Conservation (phyloP, 139 green algal species). For the Diplosphaera chodatii region DNA sequence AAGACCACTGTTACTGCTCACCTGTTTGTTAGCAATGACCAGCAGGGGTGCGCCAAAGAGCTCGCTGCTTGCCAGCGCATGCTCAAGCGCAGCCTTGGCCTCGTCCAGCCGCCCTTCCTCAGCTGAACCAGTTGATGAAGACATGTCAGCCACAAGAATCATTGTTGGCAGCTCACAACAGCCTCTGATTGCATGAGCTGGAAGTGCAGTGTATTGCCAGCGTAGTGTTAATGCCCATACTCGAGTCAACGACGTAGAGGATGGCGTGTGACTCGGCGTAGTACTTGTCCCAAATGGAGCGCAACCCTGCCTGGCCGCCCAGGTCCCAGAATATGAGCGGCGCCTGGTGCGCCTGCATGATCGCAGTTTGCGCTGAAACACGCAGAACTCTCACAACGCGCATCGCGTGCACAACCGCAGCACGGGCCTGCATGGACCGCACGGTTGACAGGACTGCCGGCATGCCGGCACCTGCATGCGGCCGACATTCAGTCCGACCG, state of each 20-base stretch:
- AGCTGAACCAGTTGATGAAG: too few species aligned
- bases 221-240: too few species aligned
- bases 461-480: slow-evolving; percentile 65
- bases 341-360: slow-evolving; percentile 24
- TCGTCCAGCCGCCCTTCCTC: slow-evolving; percentile 43
- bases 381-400: too few species aligned
- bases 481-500: slow-evolving; percentile 89
- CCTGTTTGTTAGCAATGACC: slow-evolving; percentile 92
- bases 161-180: too few species aligned
- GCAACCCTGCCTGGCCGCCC: slow-evolving; percentile 67
- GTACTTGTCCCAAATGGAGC: slow-evolving; percentile 96
- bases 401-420: too few species aligned
- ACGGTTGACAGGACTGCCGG: too few species aligned
- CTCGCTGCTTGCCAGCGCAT: slow-evolving; percentile 60
- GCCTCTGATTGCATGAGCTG: too few species aligned
- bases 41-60: slow-evolving; percentile 78
- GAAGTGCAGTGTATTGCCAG: too few species aligned
- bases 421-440: too few species aligned
- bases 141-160: too few species aligned
- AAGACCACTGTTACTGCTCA: too few species aligned
- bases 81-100: slow-evolving; percentile 55
- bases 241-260: slow-evolving; percentile 83
- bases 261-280: slow-evolving; percentile 87
- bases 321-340: slow-evolving; percentile 92
- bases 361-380: too few species aligned